Percentiles rank a stretch among this genome's conserved stretches.
Evolutionary conservation across 371 early-diverging fungal species (phyloP).

Genomic region (Blakeslea trispora): DNA sequence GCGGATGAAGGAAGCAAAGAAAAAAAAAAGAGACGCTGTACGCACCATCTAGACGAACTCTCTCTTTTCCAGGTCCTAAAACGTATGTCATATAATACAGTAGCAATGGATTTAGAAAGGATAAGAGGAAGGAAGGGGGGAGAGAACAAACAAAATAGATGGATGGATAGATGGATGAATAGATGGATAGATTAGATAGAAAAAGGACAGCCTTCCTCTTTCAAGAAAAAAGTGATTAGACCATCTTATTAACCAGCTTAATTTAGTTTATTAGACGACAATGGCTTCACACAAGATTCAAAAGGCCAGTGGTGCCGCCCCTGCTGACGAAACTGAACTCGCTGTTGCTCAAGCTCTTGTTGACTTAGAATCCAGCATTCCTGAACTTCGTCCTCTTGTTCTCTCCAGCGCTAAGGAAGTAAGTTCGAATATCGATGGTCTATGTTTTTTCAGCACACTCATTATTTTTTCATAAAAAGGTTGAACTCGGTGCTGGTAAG

Average conservation of each 20-base stretch:
- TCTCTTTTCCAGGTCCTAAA: slow-evolving; percentile 30
- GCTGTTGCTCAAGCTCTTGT: slow-evolving; percentile 91
- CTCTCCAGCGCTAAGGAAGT: slow-evolving; percentile 94
- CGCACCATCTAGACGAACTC: slow-evolving; percentile 15
- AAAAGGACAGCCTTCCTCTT: too few species aligned
- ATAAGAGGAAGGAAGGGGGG: too few species aligned
- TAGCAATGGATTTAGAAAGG: slow-evolving; percentile 1
- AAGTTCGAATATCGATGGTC: too few species aligned
- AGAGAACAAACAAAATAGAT: too few species aligned
- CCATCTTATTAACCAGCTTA: too few species aligned
- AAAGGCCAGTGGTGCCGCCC: slow-evolving; percentile 74
- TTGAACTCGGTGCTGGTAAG: slow-evolving; percentile 90
- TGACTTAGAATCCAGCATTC: slow-evolving; percentile 90
- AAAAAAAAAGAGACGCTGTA: slow-evolving; percentile 10
- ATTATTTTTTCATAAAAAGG: too few species aligned
- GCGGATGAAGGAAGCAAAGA: neutral
- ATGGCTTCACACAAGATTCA: slow-evolving; percentile 65
- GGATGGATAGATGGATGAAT: too few species aligned
- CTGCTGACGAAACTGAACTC: slow-evolving; percentile 87
- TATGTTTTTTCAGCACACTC: too few species aligned
- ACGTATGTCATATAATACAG: slow-evolving; percentile 16
- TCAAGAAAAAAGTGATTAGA: too few species aligned
- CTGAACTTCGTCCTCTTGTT: slow-evolving; percentile 90
- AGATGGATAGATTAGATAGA: slow-evolving; percentile 10
- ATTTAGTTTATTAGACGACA: slow-evolving; percentile 16